Evolutionary conservation across 139 green algal species (phyloP), one percentile per base, ranked within the genome.

Genomic region (Chlorella sp.): DNA sequence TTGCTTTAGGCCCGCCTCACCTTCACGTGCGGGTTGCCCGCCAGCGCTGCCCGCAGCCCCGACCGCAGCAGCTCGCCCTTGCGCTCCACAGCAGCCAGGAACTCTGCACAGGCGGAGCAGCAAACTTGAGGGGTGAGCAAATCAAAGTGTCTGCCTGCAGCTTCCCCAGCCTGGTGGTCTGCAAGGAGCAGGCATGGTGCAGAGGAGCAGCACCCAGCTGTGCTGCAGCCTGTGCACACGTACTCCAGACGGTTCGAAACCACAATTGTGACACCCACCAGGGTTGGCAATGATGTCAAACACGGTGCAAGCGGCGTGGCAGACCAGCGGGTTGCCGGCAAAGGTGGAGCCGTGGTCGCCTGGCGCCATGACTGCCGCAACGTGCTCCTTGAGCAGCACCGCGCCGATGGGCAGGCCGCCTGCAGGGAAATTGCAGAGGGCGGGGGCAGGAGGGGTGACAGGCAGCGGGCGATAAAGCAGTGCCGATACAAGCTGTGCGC

Each of bases 331-430:
- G 90, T 96, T 96, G 62, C 97, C 97, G 9, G 98, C 98, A 92
- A 99, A 99, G 0, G 98, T 99, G 84, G 94, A 98, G 20, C 98
- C 98, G 86, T 99, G 98, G 89, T 99, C 97, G 16, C 97, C 97
- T 73, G 91, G 64, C 6, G 75, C 60, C 94, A 99, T 99, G 17
- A 91, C 95, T 47, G 97, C 92, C 17, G 98, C 96, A 55, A 99
- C 95, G 11, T 92, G 74, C 85, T 99, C 88, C 84, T 90, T 99
- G 73, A 99, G 79, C 75, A 99, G 89, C 84, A 98, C 95, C 7
- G 95, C 95, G 17, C 98, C 98, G 57, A 99, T 99, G 68, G 97
- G 97, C 82, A 99, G 90, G 2, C 97, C 97, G 67, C 89, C 89
- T 91, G 81, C 41, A 65, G 34, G 25, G 21, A 51, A 9, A 51